Evolutionary conservation across 2,329 filamentous ascomycete species (phyloP), one percentile per base, ranked within the genome.

Genomic region (Fonsecaea multimorphosa): DNA sequence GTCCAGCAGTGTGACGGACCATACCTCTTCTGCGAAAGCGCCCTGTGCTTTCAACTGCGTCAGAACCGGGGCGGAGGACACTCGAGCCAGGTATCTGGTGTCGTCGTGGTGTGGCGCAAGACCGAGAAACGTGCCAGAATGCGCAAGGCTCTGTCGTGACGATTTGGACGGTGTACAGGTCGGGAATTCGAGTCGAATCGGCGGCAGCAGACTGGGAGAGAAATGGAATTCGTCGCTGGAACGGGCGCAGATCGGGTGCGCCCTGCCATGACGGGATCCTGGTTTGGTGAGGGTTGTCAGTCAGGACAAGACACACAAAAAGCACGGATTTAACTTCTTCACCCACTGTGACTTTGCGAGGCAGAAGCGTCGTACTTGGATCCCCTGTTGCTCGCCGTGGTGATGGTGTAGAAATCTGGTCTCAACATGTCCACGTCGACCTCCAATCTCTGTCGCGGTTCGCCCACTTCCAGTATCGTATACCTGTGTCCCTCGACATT

Each of bases 401-500:
- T 70, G 34, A 73, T 51, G 7, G 73, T 69, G 64, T 74, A 74
- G 61, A 75, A 76, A 64, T 76, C 74, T 1, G 71, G 71, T 7
- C 68, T 68, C 46, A 76, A 62, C 74, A 76, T 76, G 63, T 75
- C 73, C 53, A 76, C 55, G 49, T 75, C 73, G 53, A 74, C 61
- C 52, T 75, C 70, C 24, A 76, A 64, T 27, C 58, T 59, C 62
- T 75, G 72, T 27, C 66, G 67, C 32, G 72, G 71, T 7, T 69
- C 58, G 53, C 73, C 74, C 32, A 76, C 69, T 4, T 68, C 51
- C 22, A 75, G 27, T 19, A 65, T 64, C 2, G 74, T 70, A 44
- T 72, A 73, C 74, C 74, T 75, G 53, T 8, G 22, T 16, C 19
- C 14, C 49, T 12, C 24, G 55, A 14, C 52, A 5, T 16, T 3